Percentiles rank a stretch among this genome's conserved stretches.
phyloP scores from a whole-genome alignment of 164 flowering plant genomes.

The Umbellularia californica region DNA sequence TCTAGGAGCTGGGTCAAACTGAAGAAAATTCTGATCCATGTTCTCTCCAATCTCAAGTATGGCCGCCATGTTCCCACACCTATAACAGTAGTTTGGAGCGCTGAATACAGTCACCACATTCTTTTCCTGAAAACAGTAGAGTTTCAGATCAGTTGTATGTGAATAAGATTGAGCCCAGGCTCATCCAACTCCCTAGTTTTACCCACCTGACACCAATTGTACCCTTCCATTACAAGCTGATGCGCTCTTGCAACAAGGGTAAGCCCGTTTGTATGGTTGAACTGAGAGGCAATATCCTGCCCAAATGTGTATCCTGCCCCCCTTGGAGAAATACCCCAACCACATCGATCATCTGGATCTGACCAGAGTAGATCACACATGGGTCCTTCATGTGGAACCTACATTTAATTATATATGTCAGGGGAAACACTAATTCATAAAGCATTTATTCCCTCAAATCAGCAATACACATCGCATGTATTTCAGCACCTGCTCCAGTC shows the following conservation, averaged over 20 bases:
- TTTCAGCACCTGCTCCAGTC: not conserved
- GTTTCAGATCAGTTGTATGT: not conserved
- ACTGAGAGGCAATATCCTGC: constrained; percentile 47
- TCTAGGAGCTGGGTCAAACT: constrained; percentile 50
- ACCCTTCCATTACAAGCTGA: constrained; percentile 65
- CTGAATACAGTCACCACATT: constrained; percentile 49
- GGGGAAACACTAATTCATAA: not conserved
- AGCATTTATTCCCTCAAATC: not conserved
- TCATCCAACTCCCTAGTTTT: not conserved
- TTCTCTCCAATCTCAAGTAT: constrained; percentile 47
- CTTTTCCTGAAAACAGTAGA: constrained; percentile 28
- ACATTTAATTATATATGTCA: not conserved
- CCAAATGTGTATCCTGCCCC: constrained; percentile 55
- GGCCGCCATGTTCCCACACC: constrained; percentile 53
- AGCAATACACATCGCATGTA: not conserved
- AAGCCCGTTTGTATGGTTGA: constrained; percentile 46
- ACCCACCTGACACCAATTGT: constrained; percentile 47
- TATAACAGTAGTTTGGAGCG: constrained; percentile 49
- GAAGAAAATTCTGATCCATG: constrained; percentile 46
- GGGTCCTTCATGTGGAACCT: constrained; percentile 57
- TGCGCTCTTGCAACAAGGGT: constrained; percentile 45
- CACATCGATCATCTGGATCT: constrained; percentile 48
- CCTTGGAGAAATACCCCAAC: constrained; percentile 51
- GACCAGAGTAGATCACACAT: constrained; percentile 56
- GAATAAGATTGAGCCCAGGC: not conserved